Conservation (phyloP, 176 grass and related monocot genomes). For the Leersia perrieri region DNA sequence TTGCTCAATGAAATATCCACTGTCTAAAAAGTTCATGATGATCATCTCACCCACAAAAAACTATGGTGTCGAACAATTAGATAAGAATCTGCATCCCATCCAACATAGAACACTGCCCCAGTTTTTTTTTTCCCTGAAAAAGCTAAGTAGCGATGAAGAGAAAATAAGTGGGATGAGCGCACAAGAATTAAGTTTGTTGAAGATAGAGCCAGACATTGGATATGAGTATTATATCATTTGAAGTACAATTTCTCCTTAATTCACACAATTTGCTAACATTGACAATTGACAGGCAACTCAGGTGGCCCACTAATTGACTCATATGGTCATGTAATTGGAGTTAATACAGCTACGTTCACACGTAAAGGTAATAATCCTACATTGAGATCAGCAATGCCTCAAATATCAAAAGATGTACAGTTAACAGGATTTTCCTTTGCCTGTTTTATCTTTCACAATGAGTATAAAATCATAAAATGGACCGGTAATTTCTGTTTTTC, state of each 20-base stretch:
- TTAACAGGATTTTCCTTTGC: slow-evolving; percentile 18
- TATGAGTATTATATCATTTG: slow-evolving; percentile 2
- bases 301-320: slow-evolving; percentile 88
- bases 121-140: not conserved
- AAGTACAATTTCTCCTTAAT: not conserved
- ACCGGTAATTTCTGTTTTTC: not conserved
- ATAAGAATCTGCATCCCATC: not conserved
- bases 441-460: not conserved
- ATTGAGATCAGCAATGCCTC: slow-evolving; percentile 2
- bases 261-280: slow-evolving; percentile 18
- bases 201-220: not conserved
- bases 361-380: slow-evolving; percentile 63
- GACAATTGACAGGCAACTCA: slow-evolving; percentile 58
- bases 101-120: not conserved
- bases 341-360: slow-evolving; percentile 90
- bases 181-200: not conserved
- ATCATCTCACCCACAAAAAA: not conserved
- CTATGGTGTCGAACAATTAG: not conserved
- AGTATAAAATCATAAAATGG: not conserved
- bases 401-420: not conserved
- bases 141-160: not conserved
- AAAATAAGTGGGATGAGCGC: not conserved
- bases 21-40: not conserved
- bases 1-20: not conserved
- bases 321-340: slow-evolving; percentile 88